These are phyloP conservation scores for Prunus kanzakura DNA, from an alignment of 306 rosid species.

Conservation along the genomic window DNA sequence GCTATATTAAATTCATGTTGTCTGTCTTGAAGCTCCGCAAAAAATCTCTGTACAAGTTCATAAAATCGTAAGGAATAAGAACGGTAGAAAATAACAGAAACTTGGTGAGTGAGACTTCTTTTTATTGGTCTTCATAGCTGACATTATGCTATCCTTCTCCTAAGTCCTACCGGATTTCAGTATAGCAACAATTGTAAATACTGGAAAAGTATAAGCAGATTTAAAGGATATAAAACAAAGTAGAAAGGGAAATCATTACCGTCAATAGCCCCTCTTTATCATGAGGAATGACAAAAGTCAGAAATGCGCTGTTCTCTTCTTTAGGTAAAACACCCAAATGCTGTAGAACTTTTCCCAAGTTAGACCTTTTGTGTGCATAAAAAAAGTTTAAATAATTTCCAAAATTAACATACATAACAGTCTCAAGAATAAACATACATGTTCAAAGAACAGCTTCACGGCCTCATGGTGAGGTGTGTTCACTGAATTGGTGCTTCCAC, in stretches of 20 bases:
- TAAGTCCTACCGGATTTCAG: not conserved
- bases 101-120: too few relatives aligned
- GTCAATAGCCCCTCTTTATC: slow-evolving; percentile 64
- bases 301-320: slow-evolving; percentile 60
- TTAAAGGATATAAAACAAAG: not conserved
- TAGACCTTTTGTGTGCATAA: slow-evolving; percentile 1
- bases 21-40: slow-evolving; percentile 68
- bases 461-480: slow-evolving; percentile 43
- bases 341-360: slow-evolving; percentile 48
- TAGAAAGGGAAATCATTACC: slow-evolving; percentile 31
- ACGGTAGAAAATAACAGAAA: not conserved
- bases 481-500: slow-evolving; percentile 26
- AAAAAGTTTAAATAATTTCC: slow-evolving; percentile 19
- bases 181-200: not conserved
- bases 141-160: not conserved
- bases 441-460: slow-evolving; percentile 73
- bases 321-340: slow-evolving; percentile 70
- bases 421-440: too few relatives aligned
- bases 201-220: not conserved
- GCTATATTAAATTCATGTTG: slow-evolving; percentile 66
- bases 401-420: slow-evolving; percentile 41
- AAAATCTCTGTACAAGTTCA: slow-evolving; percentile 47
- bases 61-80: not conserved
- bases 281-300: slow-evolving; percentile 84
- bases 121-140: not conserved